phyloP scores from a whole-genome alignment of 768 basidiomycete species.

The Lactarius hengduanensis region DNA sequence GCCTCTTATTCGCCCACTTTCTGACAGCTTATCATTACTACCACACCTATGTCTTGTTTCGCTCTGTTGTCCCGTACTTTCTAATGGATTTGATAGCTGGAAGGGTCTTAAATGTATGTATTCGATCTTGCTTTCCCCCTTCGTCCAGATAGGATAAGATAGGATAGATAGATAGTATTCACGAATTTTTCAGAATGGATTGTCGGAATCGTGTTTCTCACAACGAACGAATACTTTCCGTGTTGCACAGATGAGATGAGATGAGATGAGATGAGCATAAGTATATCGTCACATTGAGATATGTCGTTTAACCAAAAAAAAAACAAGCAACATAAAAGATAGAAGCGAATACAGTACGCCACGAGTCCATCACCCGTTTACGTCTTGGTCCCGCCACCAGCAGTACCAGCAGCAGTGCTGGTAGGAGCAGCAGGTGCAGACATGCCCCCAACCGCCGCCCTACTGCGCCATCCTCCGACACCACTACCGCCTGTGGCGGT shows the following conservation, averaged over 20 bases:
- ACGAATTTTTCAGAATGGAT: too few species aligned
- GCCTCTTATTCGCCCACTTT: background rate
- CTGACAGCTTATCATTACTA: background rate
- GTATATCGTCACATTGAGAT: conserved; percentile 2
- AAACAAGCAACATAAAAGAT: background rate
- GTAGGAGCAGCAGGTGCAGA: background rate
- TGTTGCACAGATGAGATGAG: background rate
- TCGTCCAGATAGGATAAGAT: background rate
- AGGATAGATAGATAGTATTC: too few species aligned
- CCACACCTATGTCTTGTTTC: background rate
- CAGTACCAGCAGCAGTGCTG: background rate
- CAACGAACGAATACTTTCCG: background rate
- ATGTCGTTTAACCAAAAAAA: background rate
- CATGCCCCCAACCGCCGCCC: background rate
- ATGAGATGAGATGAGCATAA: conserved; percentile 3
- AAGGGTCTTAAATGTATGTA: conserved; percentile 8
- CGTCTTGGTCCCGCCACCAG: conserved; percentile 1
- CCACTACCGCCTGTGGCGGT: too few species aligned
- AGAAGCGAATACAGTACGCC: background rate
- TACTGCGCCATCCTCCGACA: conserved; percentile 1
- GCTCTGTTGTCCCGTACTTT: background rate
- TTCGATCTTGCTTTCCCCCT: background rate
- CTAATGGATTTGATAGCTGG: conserved; percentile 12
- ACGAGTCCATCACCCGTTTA: background rate
- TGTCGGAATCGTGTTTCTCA: too few species aligned